Base-by-base conservation (phyloP, 2,329 filamentous ascomycete genomes). In the Epichloe sibirici region DNA sequence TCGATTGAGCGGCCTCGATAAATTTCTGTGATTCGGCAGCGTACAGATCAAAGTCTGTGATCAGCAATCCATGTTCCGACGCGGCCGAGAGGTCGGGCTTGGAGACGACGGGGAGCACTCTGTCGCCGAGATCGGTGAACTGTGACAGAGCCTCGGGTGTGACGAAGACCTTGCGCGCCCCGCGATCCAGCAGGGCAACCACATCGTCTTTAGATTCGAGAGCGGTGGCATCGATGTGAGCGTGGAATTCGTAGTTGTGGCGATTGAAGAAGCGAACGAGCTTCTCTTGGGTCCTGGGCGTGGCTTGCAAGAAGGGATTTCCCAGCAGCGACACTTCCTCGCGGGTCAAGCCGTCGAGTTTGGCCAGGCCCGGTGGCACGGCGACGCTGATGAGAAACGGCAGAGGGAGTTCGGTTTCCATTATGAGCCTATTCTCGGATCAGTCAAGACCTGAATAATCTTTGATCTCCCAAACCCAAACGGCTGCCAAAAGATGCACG, bases 91-190 rank as follows among this genome's bases (percentile, higher is more conserved):
- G 62, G 45, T 73, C 69, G 7, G 69, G 68, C 49, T 75, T 71
- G 12, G 69, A 69, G 12, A 79, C 71, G 23, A 72, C 69, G 2
- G 79, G 76, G 21, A 78, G 72, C 28, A 84, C 74, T 53, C 82
- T 73, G 44, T 74, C 70, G 44, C 76, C 78, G 57, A 79, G 81
- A 57, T 77, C 74, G 47, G 73, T 68, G 54, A 79, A 78, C 49
- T 75, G 70, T 8, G 74, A 72, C 51, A 94, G 72, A 65, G 89
- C 85, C 53, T 82, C 76, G 47, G 83, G 78, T 17, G 78, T 78
- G 49, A 95, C 86, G 66, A 97, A 93, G 56, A 93, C 85, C 65
- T 85, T 93, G 50, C 83, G 80, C 6, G 90, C 89, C 55, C 93
- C 93, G 57, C 83, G 80, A 66, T 98, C 88, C 52, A 98, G 81